Evolutionary conservation across 2,329 filamentous ascomycete genomes (phyloP).

Genomic region (Graphilbum sp.): DNA sequence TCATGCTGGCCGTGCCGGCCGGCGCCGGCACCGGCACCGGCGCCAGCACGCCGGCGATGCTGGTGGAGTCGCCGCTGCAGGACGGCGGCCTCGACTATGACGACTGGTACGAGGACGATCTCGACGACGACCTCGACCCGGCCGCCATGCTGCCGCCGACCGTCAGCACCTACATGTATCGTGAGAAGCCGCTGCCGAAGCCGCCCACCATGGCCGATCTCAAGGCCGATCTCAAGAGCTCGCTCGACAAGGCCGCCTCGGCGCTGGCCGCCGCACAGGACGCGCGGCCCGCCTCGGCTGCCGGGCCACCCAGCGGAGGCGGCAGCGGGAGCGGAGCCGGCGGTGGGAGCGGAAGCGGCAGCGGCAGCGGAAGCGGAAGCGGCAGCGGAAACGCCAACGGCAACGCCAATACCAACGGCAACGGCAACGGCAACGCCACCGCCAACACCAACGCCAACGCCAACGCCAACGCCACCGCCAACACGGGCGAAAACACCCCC

Average conservation of each 20-base stretch:
- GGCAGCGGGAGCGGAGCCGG: background rate
- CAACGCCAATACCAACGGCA: conserved; percentile 4
- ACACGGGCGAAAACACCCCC: background rate
- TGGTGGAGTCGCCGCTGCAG: background rate
- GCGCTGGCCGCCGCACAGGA: conserved; percentile 44
- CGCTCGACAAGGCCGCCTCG: conserved; percentile 52
- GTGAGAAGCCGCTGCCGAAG: conserved; percentile 64
- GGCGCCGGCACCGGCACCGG: background rate
- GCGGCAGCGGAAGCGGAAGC: background rate
- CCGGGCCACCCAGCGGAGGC: no score
- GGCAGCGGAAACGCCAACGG: no score
- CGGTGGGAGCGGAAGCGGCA: conserved; percentile 4
- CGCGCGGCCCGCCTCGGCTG: no score
- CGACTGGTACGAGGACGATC: conserved; percentile 26
- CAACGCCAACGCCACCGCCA: background rate
- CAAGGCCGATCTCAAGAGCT: conserved; percentile 47
- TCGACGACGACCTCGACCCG: conserved; percentile 43
- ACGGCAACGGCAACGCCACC: background rate
- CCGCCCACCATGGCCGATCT: conserved; percentile 72
- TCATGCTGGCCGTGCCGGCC: no score
- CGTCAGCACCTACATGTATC: conserved; percentile 84
- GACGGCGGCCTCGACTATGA: no score
- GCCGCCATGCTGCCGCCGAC: conserved; percentile 87
- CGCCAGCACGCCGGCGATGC: background rate
- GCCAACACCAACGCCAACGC: background rate